These are phyloP conservation scores for Magnusiomyces paraingens DNA, from an alignment of 1,139 yeast genomes.

Conservation along the genomic window DNA sequence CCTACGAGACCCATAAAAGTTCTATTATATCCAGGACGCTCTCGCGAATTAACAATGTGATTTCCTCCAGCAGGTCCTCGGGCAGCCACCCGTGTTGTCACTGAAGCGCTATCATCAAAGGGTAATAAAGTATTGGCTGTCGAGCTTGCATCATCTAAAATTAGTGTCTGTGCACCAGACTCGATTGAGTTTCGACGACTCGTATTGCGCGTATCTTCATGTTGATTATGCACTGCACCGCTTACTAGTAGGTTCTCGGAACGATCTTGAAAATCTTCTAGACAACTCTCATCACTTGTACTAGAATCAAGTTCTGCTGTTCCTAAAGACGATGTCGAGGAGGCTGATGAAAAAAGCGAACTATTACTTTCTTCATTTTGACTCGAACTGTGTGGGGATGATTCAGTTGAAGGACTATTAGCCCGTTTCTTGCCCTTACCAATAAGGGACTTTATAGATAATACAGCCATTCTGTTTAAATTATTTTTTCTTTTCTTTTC, in stretches of 20 bases:
- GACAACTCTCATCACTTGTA: no score
- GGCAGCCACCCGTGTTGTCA: not conserved
- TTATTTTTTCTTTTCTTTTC: not conserved
- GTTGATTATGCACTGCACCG: no score
- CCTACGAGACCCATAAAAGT: not conserved
- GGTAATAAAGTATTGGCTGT: conserved; percentile 13
- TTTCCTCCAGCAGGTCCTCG: not conserved
- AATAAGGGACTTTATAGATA: not conserved
- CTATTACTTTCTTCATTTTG: no score
- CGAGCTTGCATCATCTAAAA: conserved; percentile 10
- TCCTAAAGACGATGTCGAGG: no score
- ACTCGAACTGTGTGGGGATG: not conserved
- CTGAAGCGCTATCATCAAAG: not conserved
- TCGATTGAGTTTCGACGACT: conserved; percentile 6
- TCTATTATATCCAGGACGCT: not conserved
- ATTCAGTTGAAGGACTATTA: not conserved
- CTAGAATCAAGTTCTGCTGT: no score
- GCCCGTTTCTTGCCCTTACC: not conserved
- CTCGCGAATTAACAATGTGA: not conserved
- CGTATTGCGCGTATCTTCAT: no score
- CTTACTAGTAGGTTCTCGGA: no score
- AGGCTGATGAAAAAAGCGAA: no score
- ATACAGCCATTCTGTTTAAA: not conserved
- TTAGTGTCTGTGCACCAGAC: conserved; percentile 11
- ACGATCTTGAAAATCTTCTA: no score